phyloP scores from a whole-genome alignment of 306 rosid genomes.

The Cucurbita pepo region DNA sequence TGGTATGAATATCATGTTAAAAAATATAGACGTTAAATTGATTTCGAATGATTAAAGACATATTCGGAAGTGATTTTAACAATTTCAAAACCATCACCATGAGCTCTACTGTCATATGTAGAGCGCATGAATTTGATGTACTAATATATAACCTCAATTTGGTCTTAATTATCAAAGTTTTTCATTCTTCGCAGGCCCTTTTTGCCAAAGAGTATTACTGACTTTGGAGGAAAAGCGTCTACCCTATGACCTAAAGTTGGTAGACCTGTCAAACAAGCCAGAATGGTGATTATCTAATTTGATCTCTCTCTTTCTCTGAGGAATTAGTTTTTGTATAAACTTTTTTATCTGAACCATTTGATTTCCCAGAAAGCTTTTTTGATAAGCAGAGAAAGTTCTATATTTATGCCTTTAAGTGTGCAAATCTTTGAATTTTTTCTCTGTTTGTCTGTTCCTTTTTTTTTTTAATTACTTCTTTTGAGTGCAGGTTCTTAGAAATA shows the following conservation, averaged over 20 bases:
- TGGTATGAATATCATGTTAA: background rate
- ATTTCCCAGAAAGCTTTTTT: background rate
- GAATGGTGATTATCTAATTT: conserved; percentile 49
- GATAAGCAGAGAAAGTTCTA: background rate
- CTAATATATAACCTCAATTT: background rate
- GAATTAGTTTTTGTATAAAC: background rate
- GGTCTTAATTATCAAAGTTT: background rate
- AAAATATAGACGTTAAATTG: no score
- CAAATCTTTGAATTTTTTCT: background rate
- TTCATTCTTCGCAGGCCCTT: conserved; percentile 44
- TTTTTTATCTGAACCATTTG: background rate
- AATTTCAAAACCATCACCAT: background rate
- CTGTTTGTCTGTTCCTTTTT: background rate
- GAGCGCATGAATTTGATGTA: background rate
- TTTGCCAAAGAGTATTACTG: conserved; percentile 78
- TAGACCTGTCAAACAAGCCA: conserved; percentile 67
- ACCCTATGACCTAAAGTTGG: conserved; percentile 72
- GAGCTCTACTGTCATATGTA: background rate
- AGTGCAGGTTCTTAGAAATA: conserved; percentile 57
- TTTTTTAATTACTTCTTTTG: background rate
- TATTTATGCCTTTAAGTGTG: background rate
- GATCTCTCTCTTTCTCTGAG: background rate
- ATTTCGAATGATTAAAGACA: background rate
- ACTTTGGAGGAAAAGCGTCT: conserved; percentile 79
- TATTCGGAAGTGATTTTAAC: background rate